A percentile compares a stretch with the other conserved stretches of the same genome.
Evolutionary conservation across 176 grass and related monocot genomes (phyloP).

Genomic region (Oryza coarctata): DNA sequence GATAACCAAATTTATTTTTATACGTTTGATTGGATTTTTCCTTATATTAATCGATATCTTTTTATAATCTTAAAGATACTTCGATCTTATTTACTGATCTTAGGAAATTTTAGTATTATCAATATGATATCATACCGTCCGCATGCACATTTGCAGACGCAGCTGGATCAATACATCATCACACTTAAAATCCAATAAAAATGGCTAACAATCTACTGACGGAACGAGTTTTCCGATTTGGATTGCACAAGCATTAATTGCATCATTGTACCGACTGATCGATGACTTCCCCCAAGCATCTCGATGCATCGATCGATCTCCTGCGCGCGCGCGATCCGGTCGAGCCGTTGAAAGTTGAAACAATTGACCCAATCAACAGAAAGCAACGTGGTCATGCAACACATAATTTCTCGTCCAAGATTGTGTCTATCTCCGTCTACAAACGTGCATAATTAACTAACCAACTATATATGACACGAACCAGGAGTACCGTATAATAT

Average conservation of each 20-base stretch:
- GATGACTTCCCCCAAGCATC: neutral
- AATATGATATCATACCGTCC: no score
- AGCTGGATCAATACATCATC: no score
- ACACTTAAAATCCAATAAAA: no score
- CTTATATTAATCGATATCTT: no score
- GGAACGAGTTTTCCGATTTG: neutral
- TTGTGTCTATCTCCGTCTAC: constrained; percentile 16
- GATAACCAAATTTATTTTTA: no score
- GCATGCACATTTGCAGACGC: no score
- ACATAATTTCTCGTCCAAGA: constrained; percentile 35
- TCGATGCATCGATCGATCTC: neutral
- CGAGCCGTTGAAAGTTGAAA: neutral
- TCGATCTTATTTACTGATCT: no score
- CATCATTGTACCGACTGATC: neutral
- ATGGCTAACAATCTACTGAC: no score
- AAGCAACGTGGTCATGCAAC: neutral
- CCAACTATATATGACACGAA: neutral
- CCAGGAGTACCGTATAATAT: neutral
- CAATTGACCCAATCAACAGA: neutral
- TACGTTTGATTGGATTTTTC: no score
- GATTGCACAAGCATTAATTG: neutral
- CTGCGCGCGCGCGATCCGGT: no score
- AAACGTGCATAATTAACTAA: neutral
- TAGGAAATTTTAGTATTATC: no score
- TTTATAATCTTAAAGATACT: no score